Conservation (phyloP, 345 rosid genomes). For the Syzygium grande region DNA sequence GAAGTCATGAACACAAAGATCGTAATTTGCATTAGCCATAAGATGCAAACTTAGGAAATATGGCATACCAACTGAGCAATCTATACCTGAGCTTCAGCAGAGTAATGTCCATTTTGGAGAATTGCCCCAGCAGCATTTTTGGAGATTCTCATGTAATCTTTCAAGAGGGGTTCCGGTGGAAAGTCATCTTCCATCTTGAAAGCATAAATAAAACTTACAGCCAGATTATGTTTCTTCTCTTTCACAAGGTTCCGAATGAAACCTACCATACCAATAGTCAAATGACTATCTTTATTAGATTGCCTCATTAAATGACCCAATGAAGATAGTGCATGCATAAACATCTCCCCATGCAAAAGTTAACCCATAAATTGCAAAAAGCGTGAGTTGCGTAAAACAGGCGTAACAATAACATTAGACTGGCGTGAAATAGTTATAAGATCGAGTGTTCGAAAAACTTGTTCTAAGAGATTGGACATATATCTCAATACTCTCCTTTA, state of each 20-base stretch:
- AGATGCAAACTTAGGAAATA: neutral
- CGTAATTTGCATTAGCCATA: neutral
- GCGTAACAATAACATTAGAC: neutral
- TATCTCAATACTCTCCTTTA: neutral
- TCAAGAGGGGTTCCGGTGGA: slow-evolving; percentile 19
- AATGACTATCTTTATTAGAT: neutral
- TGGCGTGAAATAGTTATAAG: neutral
- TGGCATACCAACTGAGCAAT: neutral
- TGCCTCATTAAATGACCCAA: neutral
- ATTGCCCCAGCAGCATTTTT: slow-evolving; percentile 2
- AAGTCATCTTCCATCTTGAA: slow-evolving; percentile 22
- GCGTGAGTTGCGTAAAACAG: neutral
- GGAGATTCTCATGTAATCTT: slow-evolving; percentile 17
- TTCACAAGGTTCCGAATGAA: slow-evolving; percentile 14
- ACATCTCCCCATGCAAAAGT: neutral
- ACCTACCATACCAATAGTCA: slow-evolving; percentile 1
- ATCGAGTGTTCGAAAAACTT: neutral
- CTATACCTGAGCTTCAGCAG: slow-evolving; percentile 8
- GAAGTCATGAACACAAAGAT: neutral
- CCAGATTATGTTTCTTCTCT: slow-evolving; percentile 14
- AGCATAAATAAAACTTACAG: slow-evolving; percentile 24
- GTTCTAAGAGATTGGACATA: neutral
- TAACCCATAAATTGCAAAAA: neutral
- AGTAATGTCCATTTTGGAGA: neutral
- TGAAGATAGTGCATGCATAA: neutral